Conservation (phyloP, 345 rosid genomes). For the Trapa incisa region DNA sequence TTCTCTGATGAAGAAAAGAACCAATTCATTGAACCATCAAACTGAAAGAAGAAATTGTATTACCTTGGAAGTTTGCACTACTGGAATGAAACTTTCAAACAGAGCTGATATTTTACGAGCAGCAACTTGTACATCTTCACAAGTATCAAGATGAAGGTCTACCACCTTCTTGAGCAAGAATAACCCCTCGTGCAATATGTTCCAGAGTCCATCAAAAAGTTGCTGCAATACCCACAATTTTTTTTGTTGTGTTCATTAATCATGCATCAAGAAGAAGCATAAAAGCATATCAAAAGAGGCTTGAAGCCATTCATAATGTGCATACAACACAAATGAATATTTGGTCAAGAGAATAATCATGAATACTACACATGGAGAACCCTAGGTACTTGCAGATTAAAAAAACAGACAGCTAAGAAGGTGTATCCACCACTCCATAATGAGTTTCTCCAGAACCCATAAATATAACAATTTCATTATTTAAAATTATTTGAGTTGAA, state of each 20-base stretch:
- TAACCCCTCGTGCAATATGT: constrained; percentile 46
- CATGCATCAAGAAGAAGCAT: too few relatives aligned
- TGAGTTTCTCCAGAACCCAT: too few relatives aligned
- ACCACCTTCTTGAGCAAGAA: constrained; percentile 48
- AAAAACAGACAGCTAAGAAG: too few relatives aligned
- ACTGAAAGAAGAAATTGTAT: not conserved
- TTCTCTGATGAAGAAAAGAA: not conserved
- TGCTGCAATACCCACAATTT: constrained; percentile 27
- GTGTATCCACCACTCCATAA: too few relatives aligned
- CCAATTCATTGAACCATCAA: not conserved
- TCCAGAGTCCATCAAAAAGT: constrained; percentile 49
- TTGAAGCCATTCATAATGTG: too few relatives aligned
- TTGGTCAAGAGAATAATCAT: too few relatives aligned
- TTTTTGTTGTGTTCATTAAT: too few relatives aligned
- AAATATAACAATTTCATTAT: too few relatives aligned
- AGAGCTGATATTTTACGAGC: constrained; percentile 35
- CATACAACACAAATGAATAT: too few relatives aligned
- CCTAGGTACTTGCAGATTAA: too few relatives aligned
- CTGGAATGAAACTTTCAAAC: constrained; percentile 41
- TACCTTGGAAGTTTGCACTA: constrained; percentile 59
- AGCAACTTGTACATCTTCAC: constrained; percentile 39
- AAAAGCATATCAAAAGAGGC: too few relatives aligned
- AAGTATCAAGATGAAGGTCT: constrained; percentile 40
- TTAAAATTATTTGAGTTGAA: not conserved
- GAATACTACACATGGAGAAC: too few relatives aligned